Base-by-base conservation (phyloP, 306 rosid genomes). In the Quercus aquifolioides region DNA sequence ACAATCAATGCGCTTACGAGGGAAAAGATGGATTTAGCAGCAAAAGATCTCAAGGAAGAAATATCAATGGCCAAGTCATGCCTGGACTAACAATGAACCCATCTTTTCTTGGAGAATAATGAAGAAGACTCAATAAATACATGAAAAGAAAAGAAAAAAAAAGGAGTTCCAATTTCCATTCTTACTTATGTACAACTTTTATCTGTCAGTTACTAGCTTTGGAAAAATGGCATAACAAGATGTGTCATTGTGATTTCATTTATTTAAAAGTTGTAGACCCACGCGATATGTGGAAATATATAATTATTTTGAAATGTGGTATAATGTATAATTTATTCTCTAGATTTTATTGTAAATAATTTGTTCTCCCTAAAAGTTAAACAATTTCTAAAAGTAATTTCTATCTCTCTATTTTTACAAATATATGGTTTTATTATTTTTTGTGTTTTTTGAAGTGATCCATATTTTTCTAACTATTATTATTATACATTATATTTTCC, bases 1-100 rank as follows among this genome's bases (percentile, higher is more conserved):
- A 87, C 90, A 85, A 91, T 95, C 5, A 92, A 95, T 20, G 62
- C 88, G 69, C 89, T 93, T 57, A 90, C 99, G 6, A 90, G 93
- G 82, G 92, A 77, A 0, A 92, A 89, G 90, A 73, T 95, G 89
- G 96, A 95, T 76, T 88, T 79, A 60, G 91, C 98, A 3, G 93
- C 97, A n/a, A 73, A 85, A 78, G 99, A 95, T 70, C 92, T 95
- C 10, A 55, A 80, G 51, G 97, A 93, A 78, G 99, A 95, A 86
- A 95, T 85, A 83, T 3, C 79, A 13, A 62, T 92, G 83, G 98
- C 98, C 11, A 20, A 74, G 70, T 89, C 93, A 60, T 93, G 94
- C 73, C 89, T 95, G 20, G 71, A 79, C 55, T 87, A 81, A 85
- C 0, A 9, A 52, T 41, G 74, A 52, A 55, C 5, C 30, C 26